Conservation (phyloP, 164 flowering plant genomes). For the Cinnamomum chago region DNA sequence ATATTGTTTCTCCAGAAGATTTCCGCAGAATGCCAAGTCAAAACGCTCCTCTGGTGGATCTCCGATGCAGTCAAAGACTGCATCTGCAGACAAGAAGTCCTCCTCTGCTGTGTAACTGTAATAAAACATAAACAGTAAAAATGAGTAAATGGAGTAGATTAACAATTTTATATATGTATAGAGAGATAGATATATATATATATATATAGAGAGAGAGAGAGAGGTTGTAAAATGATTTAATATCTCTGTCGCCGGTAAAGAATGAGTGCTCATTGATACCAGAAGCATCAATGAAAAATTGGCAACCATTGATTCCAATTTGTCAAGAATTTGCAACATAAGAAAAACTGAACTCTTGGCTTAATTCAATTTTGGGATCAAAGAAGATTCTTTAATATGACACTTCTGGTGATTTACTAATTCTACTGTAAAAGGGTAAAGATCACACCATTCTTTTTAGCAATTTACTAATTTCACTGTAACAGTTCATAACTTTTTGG, state of each 20-base stretch:
- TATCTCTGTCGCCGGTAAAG: too few species aligned
- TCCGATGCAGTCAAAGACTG: conserved; percentile 86
- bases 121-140: neutral
- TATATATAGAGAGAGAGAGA: neutral
- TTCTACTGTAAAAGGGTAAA: neutral
- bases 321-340: neutral
- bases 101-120: conserved; percentile 88
- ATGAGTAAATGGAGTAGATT: neutral
- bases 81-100: conserved; percentile 87
- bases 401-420: too few species aligned
- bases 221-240: neutral
- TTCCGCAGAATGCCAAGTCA: conserved; percentile 79
- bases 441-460: neutral
- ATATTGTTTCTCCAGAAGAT: conserved; percentile 79
- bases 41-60: conserved; percentile 89
- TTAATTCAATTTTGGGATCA: neutral
- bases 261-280: neutral
- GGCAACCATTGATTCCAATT: neutral
- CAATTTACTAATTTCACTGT: too few species aligned
- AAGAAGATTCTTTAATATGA: neutral
- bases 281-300: neutral
- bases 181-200: neutral
- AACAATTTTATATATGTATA: neutral
- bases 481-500: neutral
- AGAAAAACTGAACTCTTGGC: neutral